Evolutionary conservation across 1,284 basidiomycete genomes (phyloP), one percentile per base, ranked within the genome.

Genomic region (Heterobasidion irregulare): DNA sequence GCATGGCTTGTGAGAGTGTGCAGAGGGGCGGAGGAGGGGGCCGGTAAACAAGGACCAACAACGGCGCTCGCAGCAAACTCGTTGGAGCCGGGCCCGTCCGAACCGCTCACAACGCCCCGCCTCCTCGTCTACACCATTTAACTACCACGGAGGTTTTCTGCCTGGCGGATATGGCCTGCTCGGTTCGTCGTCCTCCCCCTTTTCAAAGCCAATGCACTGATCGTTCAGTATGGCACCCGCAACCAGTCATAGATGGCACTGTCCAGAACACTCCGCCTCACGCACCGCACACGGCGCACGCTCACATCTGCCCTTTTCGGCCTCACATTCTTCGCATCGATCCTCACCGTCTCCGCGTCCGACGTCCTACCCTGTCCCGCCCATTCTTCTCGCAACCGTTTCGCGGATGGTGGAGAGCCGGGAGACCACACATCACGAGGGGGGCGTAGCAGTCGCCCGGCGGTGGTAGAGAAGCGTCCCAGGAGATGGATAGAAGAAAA

Each of bases 401-500:
- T 78, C 60, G 75, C 83, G 35, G 83, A 84, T 62, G 74, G 68
- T 10, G 59, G 44, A 62, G 41, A 69, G 70, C 50, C 62, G 43
- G 49, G 56, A 49, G 44, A 26, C 26, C 26, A 26, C 26, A 26
- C 26, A 61, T 4, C 13, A 19, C 47, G 15, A 50, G 34, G 32
- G 34, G 33, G 15, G 49, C 32, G 33, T 53, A 53, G 52, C 18
- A 38, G 55, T 55, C 51, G 50, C 45, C 19, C 38, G 47, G 44
- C 54, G 53, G 64, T 85, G 2, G 68, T 76, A n/a, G 77, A 79
- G 60, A 87, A 80, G 70, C 74, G 79, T 55, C 82, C 85, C n/a
- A 76, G 80, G 64, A 76, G 85, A 60, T 92, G 88, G 88, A 91
- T 92, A 66, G 84, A 89, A 69, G 88, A 92, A 69, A 84, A 73